Conservation (phyloP, 805 yeast genomes). For the Kluyveromyces dobzhanskii region DNA sequence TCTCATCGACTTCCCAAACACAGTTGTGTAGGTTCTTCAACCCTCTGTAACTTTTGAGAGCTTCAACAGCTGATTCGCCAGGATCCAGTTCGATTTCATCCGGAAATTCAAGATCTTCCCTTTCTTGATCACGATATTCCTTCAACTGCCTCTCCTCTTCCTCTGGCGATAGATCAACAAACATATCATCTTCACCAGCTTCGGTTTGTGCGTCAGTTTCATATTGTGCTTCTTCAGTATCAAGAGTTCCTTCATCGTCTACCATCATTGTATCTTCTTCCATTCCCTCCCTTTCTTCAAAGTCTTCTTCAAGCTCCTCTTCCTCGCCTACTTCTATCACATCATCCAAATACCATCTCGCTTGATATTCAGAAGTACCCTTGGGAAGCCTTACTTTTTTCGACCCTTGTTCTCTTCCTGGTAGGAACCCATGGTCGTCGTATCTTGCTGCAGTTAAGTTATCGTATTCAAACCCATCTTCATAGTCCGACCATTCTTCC, state of each 20-base stretch:
- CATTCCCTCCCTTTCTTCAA: slow-evolving; percentile 30
- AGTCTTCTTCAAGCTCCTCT: slow-evolving; percentile 27
- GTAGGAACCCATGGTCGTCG: slow-evolving; percentile 34
- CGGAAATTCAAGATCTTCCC: slow-evolving; percentile 87
- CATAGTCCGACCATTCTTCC: slow-evolving; percentile 33
- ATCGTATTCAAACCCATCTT: slow-evolving; percentile 25
- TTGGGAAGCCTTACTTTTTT: slow-evolving; percentile 46
- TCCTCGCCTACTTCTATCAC: slow-evolving; percentile 28
- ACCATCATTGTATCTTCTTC: slow-evolving; percentile 29
- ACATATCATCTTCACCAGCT: slow-evolving; percentile 37
- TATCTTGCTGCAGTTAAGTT: slow-evolving; percentile 30
- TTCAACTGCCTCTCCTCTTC: slow-evolving; percentile 75
- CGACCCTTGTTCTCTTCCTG: slow-evolving; percentile 23
- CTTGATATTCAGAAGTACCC: slow-evolving; percentile 74
- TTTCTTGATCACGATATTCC: slow-evolving; percentile 57
- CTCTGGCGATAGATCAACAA: slow-evolving; percentile 67
- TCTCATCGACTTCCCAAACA: slow-evolving; percentile 82
- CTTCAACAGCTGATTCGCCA: slow-evolving; percentile 61
- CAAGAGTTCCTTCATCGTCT: slow-evolving; percentile 13
- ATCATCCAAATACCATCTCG: slow-evolving; percentile 70
- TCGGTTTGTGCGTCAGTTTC: slow-evolving; percentile 36
- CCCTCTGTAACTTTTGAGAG: slow-evolving; percentile 76
- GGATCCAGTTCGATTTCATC: slow-evolving; percentile 90
- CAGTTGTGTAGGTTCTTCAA: slow-evolving; percentile 72
- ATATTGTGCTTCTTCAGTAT: slow-evolving; percentile 9